Percentiles rank a stretch among this genome's conserved stretches.
Evolutionary conservation across 2,329 filamentous ascomycete species (phyloP).

Genomic region (Aspergillus costaricaensis): DNA sequence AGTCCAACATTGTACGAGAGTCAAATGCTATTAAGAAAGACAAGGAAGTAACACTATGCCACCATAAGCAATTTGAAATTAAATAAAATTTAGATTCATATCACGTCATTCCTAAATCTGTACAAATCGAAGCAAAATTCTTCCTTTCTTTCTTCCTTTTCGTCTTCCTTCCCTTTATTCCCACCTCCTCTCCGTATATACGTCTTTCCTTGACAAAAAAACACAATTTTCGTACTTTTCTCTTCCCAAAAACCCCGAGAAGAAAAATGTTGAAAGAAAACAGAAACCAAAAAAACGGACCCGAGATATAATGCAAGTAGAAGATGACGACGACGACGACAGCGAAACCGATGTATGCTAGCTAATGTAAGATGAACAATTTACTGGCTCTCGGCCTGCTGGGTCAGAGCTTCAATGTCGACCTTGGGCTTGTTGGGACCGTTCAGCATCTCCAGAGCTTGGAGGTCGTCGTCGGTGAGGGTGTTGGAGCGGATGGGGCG

Average conservation of each 20-base stretch:
- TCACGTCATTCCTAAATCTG: constrained; percentile 7
- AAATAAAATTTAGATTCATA: constrained; percentile 1
- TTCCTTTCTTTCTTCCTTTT: neutral
- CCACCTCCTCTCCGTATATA: neutral
- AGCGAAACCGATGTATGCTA: neutral
- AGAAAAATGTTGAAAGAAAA: neutral
- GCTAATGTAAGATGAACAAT: neutral
- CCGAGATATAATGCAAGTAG: neutral
- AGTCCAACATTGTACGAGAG: too few relatives aligned
- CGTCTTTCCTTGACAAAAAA: neutral
- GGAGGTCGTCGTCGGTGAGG: constrained; percentile 46
- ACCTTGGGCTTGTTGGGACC: constrained; percentile 33
- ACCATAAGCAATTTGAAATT: neutral
- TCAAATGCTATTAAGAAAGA: too few relatives aligned
- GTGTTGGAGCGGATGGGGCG: constrained; percentile 59
- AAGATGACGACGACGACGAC: constrained; percentile 1
- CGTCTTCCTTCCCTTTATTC: neutral
- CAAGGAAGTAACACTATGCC: too few relatives aligned
- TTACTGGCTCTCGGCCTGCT: constrained; percentile 38
- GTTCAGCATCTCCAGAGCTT: constrained; percentile 46
- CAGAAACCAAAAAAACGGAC: neutral
- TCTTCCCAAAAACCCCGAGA: neutral
- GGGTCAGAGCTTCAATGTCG: constrained; percentile 42
- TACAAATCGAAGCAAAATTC: neutral
- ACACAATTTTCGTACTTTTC: neutral